These are phyloP conservation scores for Starmerella apis DNA, from an alignment of 805 yeast genomes.

Conservation along the genomic window DNA sequence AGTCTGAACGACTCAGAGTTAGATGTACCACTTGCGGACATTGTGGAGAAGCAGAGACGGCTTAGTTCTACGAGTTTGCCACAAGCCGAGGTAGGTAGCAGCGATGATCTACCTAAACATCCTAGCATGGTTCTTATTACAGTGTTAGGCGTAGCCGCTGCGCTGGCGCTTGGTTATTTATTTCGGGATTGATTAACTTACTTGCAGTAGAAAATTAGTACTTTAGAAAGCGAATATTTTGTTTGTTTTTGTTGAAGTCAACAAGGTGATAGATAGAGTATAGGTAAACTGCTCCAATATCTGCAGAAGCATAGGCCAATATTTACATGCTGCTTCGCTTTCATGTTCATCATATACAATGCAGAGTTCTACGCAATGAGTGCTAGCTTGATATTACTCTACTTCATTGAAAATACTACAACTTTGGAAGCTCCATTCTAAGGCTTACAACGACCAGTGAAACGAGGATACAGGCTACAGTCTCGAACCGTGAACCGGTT, in stretches of 20 bases:
- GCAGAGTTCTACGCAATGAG: no score
- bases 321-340: no score
- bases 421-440: conserved; percentile 28
- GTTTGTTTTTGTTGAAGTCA: no score
- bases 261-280: no score
- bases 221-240: no score
- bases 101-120: not conserved
- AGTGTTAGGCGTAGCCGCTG: conserved; percentile 6
- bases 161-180: conserved; percentile 6
- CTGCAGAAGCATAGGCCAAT: no score
- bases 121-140: conserved; percentile 1
- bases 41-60: conserved; percentile 23
- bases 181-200: not conserved
- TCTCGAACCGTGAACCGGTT: conserved; percentile 97
- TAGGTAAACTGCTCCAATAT: no score
- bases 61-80: conserved; percentile 7
- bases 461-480: conserved; percentile 95
- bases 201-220: not conserved
- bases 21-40: conserved; percentile 21
- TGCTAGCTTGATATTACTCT: not conserved
- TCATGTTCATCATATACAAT: no score
- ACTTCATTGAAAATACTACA: not conserved
- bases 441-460: conserved; percentile 96
- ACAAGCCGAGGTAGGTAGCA: not conserved
- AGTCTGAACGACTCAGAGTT: conserved; percentile 14